A percentile compares a stretch with the other conserved stretches of the same genome.
Evolutionary conservation across 371 early-diverging fungal genomes (phyloP).

Genomic region (Mucor mucedo): DNA sequence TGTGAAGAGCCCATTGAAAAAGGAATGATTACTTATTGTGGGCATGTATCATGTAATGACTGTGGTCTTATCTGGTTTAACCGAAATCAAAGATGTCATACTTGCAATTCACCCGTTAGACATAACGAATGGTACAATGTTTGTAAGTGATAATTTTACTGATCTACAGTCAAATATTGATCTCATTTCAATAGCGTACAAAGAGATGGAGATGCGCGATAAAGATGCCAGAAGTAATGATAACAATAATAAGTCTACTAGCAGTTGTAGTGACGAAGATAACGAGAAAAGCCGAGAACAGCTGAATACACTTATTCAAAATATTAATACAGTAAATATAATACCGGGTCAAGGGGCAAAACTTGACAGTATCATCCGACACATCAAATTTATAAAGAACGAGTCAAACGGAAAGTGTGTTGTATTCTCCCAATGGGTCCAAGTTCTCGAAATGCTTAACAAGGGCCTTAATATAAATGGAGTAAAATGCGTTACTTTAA

Average conservation of each 20-base stretch:
- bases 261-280: background rate
- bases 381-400: conserved; percentile 55
- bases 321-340: conserved; percentile 20
- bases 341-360: conserved; percentile 49
- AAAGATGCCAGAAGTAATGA: background rate
- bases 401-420: conserved; percentile 60
- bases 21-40: conserved; percentile 66
- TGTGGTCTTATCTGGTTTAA: conserved; percentile 41
- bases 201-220: conserved; percentile 7
- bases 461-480: conserved; percentile 53
- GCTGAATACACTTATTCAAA: background rate
- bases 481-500: conserved; percentile 48
- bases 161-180: background rate
- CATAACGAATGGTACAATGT: conserved; percentile 38
- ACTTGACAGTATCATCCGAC: conserved; percentile 67
- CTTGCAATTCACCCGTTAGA: conserved; percentile 32
- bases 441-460: conserved; percentile 60
- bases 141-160: conserved; percentile 19
- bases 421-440: conserved; percentile 75
- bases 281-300: no score
- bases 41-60: conserved; percentile 38
- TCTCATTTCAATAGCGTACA: conserved; percentile 5
- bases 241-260: background rate
- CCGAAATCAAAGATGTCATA: conserved; percentile 34
- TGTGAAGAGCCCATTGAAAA: conserved; percentile 55